Percentiles rank a stretch among this genome's conserved stretches.
Evolutionary conservation across 1,284 basidiomycete species (phyloP).

Genomic region (Lentinula novae-zelandiae): DNA sequence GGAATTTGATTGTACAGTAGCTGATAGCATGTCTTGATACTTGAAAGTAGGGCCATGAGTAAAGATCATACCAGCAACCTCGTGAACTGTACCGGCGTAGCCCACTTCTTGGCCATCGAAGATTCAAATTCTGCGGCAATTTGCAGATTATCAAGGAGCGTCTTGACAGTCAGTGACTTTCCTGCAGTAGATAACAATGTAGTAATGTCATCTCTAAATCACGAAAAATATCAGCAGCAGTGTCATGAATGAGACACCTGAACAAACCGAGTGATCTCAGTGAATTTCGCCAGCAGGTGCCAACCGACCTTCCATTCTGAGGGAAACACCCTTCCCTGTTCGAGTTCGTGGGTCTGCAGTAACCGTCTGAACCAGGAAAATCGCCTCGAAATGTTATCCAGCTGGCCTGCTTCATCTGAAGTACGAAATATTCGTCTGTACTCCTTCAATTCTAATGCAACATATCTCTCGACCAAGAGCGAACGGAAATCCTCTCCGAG

Average conservation of each 20-base stretch:
- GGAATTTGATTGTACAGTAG: slow-evolving; percentile 43
- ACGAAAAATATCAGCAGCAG: neutral
- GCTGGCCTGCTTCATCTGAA: slow-evolving; percentile 90
- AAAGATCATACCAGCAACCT: neutral
- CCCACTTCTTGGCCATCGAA: slow-evolving; percentile 76
- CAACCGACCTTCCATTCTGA: slow-evolving; percentile 80
- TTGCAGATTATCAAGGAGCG: slow-evolving; percentile 82
- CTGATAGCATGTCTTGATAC: slow-evolving; percentile 62
- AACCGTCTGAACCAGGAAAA: slow-evolving; percentile 97
- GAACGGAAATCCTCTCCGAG: slow-evolving; percentile 79
- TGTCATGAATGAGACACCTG: neutral
- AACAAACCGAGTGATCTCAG: slow-evolving; percentile 78
- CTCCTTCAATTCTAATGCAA: slow-evolving; percentile 88
- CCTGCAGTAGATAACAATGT: slow-evolving; percentile 65
- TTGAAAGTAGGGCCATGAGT: slow-evolving; percentile 22
- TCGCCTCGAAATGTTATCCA: slow-evolving; percentile 91
- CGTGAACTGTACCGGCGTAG: slow-evolving; percentile 58
- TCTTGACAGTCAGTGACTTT: slow-evolving; percentile 69
- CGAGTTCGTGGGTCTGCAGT: slow-evolving; percentile 85
- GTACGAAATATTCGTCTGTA: slow-evolving; percentile 95
- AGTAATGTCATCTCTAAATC: slow-evolving; percentile 64
- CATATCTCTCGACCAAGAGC: slow-evolving; percentile 87
- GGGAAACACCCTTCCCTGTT: slow-evolving; percentile 82
- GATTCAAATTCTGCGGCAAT: slow-evolving; percentile 85
- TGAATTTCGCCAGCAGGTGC: slow-evolving; percentile 77